phyloP scores from a whole-genome alignment of 768 basidiomycete species.

The Tulasnella sp. region DNA sequence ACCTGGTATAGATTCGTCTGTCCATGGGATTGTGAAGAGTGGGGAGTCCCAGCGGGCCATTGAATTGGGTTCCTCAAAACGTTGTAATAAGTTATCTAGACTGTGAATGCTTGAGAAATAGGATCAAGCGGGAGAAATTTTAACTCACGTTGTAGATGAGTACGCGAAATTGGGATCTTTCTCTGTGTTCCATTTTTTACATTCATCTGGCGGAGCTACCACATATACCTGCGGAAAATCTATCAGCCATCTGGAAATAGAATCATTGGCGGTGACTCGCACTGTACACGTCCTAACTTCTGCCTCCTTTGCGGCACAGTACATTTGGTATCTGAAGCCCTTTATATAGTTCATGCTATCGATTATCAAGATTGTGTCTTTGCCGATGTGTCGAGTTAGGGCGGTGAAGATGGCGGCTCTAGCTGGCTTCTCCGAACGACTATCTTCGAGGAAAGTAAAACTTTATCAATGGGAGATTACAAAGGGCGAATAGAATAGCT shows the following conservation, averaged over 20 bases:
- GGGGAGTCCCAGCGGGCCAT: conserved; percentile 99
- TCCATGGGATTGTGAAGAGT: conserved; percentile 71
- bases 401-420: conserved; percentile 73
- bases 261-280: conserved; percentile 23
- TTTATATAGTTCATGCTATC: conserved; percentile 97
- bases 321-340: conserved; percentile 95
- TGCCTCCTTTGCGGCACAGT: conserved; percentile 85
- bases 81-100: conserved; percentile 70
- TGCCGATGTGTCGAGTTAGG: conserved; percentile 57
- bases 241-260: background rate
- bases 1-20: conserved; percentile 50
- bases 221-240: conserved; percentile 47
- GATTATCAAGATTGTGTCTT: conserved; percentile 70
- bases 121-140: background rate
- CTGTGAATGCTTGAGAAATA: conserved; percentile 28
- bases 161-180: conserved; percentile 43
- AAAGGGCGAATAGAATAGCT: conserved; percentile 17
- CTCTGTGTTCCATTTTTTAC: conserved; percentile 57
- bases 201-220: conserved; percentile 59
- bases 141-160: conserved; percentile 54
- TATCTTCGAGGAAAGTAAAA: conserved; percentile 35
- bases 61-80: conserved; percentile 93
- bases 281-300: conserved; percentile 82
- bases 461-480: background rate
- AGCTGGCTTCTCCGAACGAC: conserved; percentile 75